Evolutionary conservation across 2,329 filamentous ascomycete genomes (phyloP).

Genomic region (Bipolaris bicolor): DNA sequence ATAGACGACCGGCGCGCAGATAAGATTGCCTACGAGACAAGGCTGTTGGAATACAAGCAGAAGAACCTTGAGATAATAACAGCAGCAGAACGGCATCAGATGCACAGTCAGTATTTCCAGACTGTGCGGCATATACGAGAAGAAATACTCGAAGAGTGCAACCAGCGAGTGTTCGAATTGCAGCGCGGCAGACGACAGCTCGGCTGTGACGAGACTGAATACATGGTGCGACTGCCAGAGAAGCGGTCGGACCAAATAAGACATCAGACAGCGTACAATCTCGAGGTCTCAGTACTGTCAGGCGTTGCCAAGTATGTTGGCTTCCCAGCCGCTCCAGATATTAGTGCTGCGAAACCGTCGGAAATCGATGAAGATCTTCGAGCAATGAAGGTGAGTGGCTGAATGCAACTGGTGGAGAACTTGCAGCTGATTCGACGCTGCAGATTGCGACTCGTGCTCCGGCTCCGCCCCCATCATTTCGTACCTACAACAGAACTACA

Average conservation of each 20-base stretch:
- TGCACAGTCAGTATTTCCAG: slow-evolving; percentile 91
- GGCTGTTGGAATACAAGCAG: slow-evolving; percentile 74
- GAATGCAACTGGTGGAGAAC: slow-evolving; percentile 17
- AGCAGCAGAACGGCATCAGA: slow-evolving; percentile 81
- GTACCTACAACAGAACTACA: slow-evolving; percentile 44
- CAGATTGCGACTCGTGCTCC: slow-evolving; percentile 45
- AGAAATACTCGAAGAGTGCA: slow-evolving; percentile 76
- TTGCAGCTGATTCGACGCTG: slow-evolving; percentile 32
- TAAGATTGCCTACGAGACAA: slow-evolving; percentile 77
- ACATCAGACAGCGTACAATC: slow-evolving; percentile 91
- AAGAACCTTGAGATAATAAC: slow-evolving; percentile 73
- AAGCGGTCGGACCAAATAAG: slow-evolving; percentile 77
- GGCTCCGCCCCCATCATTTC: slow-evolving; percentile 40
- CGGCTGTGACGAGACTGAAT: slow-evolving; percentile 80
- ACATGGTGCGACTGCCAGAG: slow-evolving; percentile 79
- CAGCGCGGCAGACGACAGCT: slow-evolving; percentile 83
- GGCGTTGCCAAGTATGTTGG: slow-evolving; percentile 94
- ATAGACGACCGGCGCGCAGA: slow-evolving; percentile 82
- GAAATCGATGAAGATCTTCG: slow-evolving; percentile 88
- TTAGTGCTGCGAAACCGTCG: slow-evolving; percentile 71
- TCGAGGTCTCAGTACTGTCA: slow-evolving; percentile 88
- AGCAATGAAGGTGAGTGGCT: slow-evolving; percentile 78
- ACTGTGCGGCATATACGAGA: slow-evolving; percentile 83
- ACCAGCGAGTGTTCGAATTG: slow-evolving; percentile 90
- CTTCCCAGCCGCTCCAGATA: slow-evolving; percentile 91